phyloP scores from a whole-genome alignment of 768 basidiomycete genomes.

The Kwoniella botswanensis region DNA sequence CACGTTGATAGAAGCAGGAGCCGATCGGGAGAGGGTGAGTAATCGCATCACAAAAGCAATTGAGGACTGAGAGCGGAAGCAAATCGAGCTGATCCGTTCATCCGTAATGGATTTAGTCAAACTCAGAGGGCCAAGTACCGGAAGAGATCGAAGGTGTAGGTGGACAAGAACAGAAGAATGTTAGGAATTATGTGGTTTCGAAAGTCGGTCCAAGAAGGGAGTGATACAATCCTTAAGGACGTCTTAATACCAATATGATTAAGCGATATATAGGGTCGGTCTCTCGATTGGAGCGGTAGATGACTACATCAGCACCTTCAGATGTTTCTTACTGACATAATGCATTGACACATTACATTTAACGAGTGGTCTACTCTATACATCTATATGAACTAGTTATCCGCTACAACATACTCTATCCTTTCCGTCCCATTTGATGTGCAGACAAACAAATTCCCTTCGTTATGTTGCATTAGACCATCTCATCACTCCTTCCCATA shows the following conservation, averaged over 20 bases:
- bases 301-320: no score
- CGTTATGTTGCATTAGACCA: conserved; percentile 36
- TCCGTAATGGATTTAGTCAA: conserved; percentile 63
- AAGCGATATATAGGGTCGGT: no score
- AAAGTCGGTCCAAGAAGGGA: conserved; percentile 52
- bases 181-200: conserved; percentile 69
- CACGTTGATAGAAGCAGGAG: conserved; percentile 89
- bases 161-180: conserved; percentile 82
- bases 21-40: conserved; percentile 84
- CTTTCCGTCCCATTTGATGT: no score
- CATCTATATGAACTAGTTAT: not conserved
- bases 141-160: conserved; percentile 90
- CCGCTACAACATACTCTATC: not conserved
- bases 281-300: no score
- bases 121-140: conserved; percentile 81
- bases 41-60: no score
- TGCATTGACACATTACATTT: no score
- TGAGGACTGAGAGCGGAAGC: no score
- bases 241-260: no score
- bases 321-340: no score
- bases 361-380: not conserved
- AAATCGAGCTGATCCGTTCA: no score
- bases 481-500: conserved; percentile 76
- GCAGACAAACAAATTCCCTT: no score
- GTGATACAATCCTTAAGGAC: no score